A percentile compares a stretch with the other conserved stretches of the same genome.
Conservation (phyloP, 352 stramenopile species). For the Peronosclerospora sorghi region DNA sequence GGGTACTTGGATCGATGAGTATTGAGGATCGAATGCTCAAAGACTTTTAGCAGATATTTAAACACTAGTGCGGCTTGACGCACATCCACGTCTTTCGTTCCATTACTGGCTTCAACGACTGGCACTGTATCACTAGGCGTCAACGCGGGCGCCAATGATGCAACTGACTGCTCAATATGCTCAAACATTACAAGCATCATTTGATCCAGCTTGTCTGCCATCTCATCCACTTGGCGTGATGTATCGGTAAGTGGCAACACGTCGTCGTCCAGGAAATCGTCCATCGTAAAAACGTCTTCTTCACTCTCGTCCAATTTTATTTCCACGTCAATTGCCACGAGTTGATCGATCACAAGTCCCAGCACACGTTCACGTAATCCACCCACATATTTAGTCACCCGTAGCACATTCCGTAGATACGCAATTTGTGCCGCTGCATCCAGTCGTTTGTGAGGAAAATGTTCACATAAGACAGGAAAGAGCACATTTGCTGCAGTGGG, state of each 20-base stretch:
- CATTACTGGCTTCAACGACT: neutral
- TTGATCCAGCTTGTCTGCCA: slow-evolving; percentile 81
- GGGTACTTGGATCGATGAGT: slow-evolving; percentile 90
- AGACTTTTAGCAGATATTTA: slow-evolving; percentile 73
- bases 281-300: slow-evolving; percentile 74
- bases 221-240: slow-evolving; percentile 48
- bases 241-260: slow-evolving; percentile 41
- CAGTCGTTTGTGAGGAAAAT: slow-evolving; percentile 78
- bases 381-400: slow-evolving; percentile 52
- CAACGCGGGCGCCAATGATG: neutral
- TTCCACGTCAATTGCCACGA: slow-evolving; percentile 83
- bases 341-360: slow-evolving; percentile 69
- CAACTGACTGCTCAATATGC: slow-evolving; percentile 44
- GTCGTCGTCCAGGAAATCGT: slow-evolving; percentile 74
- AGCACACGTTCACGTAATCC: slow-evolving; percentile 77
- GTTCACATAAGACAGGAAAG: slow-evolving; percentile 63
- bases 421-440: slow-evolving; percentile 53
- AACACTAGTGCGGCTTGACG: slow-evolving; percentile 55
- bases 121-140: neutral
- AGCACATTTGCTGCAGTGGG: slow-evolving; percentile 68
- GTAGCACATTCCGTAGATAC: slow-evolving; percentile 61
- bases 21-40: slow-evolving; percentile 78
- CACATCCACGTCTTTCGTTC: slow-evolving; percentile 23
- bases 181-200: slow-evolving; percentile 86
- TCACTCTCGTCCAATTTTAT: slow-evolving; percentile 84